These are phyloP conservation scores for Daldinia eschscholtzii DNA, from an alignment of 2,329 filamentous ascomycete genomes.

Conservation along the genomic window DNA sequence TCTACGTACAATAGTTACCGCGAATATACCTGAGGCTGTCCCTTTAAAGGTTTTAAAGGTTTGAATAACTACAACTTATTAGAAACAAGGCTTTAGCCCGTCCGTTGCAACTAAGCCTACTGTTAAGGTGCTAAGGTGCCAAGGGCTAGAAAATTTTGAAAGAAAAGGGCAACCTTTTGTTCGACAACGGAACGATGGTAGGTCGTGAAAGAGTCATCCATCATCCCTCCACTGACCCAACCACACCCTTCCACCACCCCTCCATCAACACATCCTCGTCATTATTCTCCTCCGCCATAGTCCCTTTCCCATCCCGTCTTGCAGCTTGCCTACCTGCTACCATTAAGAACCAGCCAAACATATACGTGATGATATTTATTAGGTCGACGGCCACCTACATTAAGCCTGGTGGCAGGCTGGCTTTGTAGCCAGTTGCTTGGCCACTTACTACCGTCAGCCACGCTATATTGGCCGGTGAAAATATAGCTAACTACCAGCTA, in stretches of 20 bases:
- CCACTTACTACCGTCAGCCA: slow-evolving; percentile 4
- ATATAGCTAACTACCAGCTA: not conserved
- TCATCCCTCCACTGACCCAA: slow-evolving; percentile 14
- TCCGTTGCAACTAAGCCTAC: not conserved
- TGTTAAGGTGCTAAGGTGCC: slow-evolving; percentile 11
- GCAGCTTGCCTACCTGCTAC: slow-evolving; percentile 15
- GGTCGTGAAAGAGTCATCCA: slow-evolving; percentile 40
- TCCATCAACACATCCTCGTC: slow-evolving; percentile 9
- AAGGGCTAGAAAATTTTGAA: slow-evolving; percentile 35
- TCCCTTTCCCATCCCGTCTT: slow-evolving; percentile 17
- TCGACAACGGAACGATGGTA: slow-evolving; percentile 30
- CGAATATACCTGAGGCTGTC: too few species aligned
- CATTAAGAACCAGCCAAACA: slow-evolving; percentile 22
- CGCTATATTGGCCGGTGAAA: slow-evolving; percentile 13
- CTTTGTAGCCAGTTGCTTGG: slow-evolving; percentile 4
- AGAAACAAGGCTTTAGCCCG: not conserved
- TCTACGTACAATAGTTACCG: not conserved
- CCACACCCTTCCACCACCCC: slow-evolving; percentile 7
- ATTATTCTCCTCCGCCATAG: slow-evolving; percentile 8
- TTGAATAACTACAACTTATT: too few species aligned
- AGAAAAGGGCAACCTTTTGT: slow-evolving; percentile 21
- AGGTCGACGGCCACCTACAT: slow-evolving; percentile 30
- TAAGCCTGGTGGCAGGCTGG: slow-evolving; percentile 19
- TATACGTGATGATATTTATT: slow-evolving; percentile 25
- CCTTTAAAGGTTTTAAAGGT: too few species aligned